These are phyloP conservation scores for Raphidocelis subcapitata DNA, from an alignment of 139 green algal genomes.

Conservation along the genomic window DNA sequence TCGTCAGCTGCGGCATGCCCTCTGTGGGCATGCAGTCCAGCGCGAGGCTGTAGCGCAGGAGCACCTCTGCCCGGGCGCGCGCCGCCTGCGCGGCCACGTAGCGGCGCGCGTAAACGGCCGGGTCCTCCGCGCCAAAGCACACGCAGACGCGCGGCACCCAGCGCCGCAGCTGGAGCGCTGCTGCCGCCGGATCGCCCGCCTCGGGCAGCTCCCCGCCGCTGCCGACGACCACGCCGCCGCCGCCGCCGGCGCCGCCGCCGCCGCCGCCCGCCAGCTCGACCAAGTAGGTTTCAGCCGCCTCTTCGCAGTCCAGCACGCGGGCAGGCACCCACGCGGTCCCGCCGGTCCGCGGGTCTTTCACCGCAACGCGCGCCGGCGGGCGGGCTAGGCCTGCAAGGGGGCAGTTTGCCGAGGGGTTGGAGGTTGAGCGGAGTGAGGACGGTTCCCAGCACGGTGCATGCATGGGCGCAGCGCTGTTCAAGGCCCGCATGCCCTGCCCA, in stretches of 20 bases:
- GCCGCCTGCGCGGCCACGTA: slow-evolving; percentile 45
- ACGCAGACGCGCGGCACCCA: slow-evolving; percentile 63
- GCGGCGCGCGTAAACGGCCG: slow-evolving; percentile 56
- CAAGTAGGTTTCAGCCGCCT: slow-evolving; percentile 36
- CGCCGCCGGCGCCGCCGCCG: not conserved
- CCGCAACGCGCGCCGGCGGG: slow-evolving; percentile 19
- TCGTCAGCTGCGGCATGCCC: slow-evolving; percentile 64
- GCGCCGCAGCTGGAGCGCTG: not conserved
- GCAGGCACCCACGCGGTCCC: slow-evolving; percentile 27
- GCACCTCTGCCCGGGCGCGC: slow-evolving; percentile 39
- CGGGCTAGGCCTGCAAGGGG: slow-evolving; percentile 21
- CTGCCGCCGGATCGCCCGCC: not conserved
- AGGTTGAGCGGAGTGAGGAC: no score
- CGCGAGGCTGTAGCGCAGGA: slow-evolving; percentile 71
- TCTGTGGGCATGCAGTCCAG: slow-evolving; percentile 86
- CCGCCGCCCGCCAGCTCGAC: slow-evolving; percentile 16
- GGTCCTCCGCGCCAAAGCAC: slow-evolving; percentile 80
- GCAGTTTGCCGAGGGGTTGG: no score
- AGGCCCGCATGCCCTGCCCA: not conserved
- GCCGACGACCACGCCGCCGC: not conserved
- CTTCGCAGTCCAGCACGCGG: slow-evolving; percentile 45
- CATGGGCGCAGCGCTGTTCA: not conserved
- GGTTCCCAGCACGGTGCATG: no score
- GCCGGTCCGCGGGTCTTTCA: slow-evolving; percentile 9
- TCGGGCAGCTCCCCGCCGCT: not conserved